These are phyloP conservation scores for Goffeauzyma gilvescens DNA, from an alignment of 768 basidiomycete genomes.

Conservation along the genomic window DNA sequence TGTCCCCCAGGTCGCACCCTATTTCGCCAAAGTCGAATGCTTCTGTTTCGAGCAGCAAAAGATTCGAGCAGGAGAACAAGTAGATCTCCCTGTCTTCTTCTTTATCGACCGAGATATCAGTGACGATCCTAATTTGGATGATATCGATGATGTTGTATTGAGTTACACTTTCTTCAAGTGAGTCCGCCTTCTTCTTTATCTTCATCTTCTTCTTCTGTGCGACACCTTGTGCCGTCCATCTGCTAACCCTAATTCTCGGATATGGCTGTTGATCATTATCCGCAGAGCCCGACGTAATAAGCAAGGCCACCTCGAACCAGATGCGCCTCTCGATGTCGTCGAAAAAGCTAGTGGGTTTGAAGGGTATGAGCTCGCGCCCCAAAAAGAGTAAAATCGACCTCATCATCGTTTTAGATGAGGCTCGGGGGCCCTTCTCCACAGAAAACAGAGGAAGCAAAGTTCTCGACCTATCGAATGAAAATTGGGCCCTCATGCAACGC, in stretches of 20 bases:
- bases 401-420: no score
- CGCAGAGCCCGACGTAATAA: constrained; percentile 76
- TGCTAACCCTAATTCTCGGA: no score
- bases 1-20: constrained; percentile 65
- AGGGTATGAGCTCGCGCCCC: constrained; percentile 31
- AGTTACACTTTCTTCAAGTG: constrained; percentile 97
- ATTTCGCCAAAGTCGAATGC: constrained; percentile 98
- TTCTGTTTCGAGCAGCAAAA: constrained; percentile 99
- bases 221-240: no score
- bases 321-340: constrained; percentile 60
- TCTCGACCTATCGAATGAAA: no score
- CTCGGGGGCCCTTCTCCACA: no score
- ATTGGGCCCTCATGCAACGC: no score
- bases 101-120: constrained; percentile 96
- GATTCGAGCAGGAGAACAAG: constrained; percentile 80
- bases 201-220: constrained; percentile 3
- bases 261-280: no score
- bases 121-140: constrained; percentile 72
- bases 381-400: constrained; percentile 2
- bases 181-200: constrained; percentile 17
- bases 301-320: constrained; percentile 72
- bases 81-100: constrained; percentile 94
- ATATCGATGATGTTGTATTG: constrained; percentile 74
- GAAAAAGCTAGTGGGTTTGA: constrained; percentile 54
- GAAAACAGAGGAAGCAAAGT: no score